Evolutionary conservation across 2,329 filamentous ascomycete species (phyloP), one percentile per base, ranked within the genome.

Genomic region (Phaeosphaeriaceae sp.): DNA sequence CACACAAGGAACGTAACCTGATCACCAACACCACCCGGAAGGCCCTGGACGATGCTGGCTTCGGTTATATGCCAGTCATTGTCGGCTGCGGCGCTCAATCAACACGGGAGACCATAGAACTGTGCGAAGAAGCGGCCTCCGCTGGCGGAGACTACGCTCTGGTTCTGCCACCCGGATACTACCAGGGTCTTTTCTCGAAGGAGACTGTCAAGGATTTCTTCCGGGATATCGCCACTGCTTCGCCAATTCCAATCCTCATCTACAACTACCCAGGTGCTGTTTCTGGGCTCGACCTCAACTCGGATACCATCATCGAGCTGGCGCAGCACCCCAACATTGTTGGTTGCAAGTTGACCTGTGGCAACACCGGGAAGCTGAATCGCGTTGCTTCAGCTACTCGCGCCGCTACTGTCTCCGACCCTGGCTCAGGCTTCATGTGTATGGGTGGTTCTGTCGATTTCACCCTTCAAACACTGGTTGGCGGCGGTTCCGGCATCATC

Each of bases 151-250:
- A 93, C 77, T 91, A 90, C 67, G 90, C 89, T 7, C 83, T 95
- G 55, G 85, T 93, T 3, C 83, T 94, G 25, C 90, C 91, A 11
- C 91, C 91, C 3, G 87, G 86, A 51, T 94, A 93, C 80, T 93
- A 93, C 79, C 86, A 88, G 55, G 73, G 85, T 3, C 81, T 91
- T 21, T 89, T 92, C 72, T 86, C 83, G 24, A 83, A 85, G 11
- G 82, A 85, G 7, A 84, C 84, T 1, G 78, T 88, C 50, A 74
- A 86, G 48, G 82, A 85, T 24, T 92, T 88, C 77, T 93, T 92
- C 82, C 81, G 79, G 36, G 81, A 85, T 36, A 88, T 90, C 19
- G 88, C 88, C 20, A 82, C 85, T 60, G 82, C 73, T 3, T 89
- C 86, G 1, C 87, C 87, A 1, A 84, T 90, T 33, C 88, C 88